Evolutionary conservation across 768 basidiomycete species (phyloP), one percentile per base, ranked within the genome.

Genomic region (Macrocybe gigantea): DNA sequence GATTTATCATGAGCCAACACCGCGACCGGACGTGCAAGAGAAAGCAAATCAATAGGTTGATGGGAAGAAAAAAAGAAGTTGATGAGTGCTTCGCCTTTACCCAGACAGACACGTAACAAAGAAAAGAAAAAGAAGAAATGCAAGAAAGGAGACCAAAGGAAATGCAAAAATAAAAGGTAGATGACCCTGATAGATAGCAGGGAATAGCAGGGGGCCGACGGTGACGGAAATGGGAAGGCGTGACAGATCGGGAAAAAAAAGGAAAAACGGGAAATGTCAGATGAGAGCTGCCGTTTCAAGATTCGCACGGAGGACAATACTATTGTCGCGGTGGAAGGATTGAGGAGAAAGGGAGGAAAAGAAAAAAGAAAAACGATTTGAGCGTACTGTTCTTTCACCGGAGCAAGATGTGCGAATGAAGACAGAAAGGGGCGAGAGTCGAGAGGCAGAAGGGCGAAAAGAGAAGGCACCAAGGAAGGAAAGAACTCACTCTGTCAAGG

Each of bases 361-460:
- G 47, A 48, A 49, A 48, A 51, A 50, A 59, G 59, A 52, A 53
- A 59, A 37, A 56, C 58, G 56, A 61, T 54, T 54, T 59, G 54
- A 39, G 49, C 46, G 14, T 50, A 41, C 52, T 51, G 53, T 55
- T 59, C 56, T 61, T 48, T 56, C 60, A 56, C 58, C 84, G 82
- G 52, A 88, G 75, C 58, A 82, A 74, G 60, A 84, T 84, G 73
- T 84, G 86, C 72, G 49, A 53, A 48, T 49, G 45, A 61, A 59
- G 52, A 56, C 56, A 58, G 54, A 61, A 57, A 50, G 52, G 57
- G 60, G 55, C 55, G 58, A 59, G 54, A 50, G 70, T 67, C 63
- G 64, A 53, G 52, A 60, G 57, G 53, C 44, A 43, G 35, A 49
- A 55, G 44, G 37, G 51, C 46, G 47, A 49, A 48, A 45, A 51